Evolutionary conservation across 257 asterid species (phyloP).

Genomic region (Nicotiana sylvestris): DNA sequence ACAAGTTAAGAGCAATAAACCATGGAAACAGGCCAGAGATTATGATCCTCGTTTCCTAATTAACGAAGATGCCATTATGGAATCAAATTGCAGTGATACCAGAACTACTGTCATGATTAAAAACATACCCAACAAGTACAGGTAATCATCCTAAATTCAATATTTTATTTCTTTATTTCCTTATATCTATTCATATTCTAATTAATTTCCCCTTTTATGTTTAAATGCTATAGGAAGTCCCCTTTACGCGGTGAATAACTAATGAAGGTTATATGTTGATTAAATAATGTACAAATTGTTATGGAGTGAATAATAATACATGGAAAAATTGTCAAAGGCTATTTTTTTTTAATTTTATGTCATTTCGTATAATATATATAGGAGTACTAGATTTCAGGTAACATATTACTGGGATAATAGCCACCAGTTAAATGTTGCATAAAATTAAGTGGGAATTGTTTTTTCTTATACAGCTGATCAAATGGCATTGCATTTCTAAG

Average conservation of each 20-base stretch:
- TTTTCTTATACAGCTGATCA: no score
- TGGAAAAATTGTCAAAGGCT: no score
- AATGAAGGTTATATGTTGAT: no score
- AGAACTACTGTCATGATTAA: conserved; percentile 97
- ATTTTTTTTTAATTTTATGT: no score
- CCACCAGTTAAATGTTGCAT: no score
- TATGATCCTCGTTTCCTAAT: conserved; percentile 78
- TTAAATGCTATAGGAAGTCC: neutral
- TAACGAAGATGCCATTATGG: conserved; percentile 53
- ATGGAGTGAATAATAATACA: no score
- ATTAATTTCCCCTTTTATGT: neutral
- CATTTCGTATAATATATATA: neutral
- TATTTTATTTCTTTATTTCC: neutral
- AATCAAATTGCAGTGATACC: conserved; percentile 52
- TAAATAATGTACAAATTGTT: no score
- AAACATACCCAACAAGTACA: conserved; percentile 98
- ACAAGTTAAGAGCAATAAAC: conserved; percentile 13
- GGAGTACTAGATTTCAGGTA: neutral
- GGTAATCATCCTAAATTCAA: conserved; percentile 31
- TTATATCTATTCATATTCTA: neutral
- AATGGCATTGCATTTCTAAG: no score
- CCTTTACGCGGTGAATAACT: no score
- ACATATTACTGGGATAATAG: neutral
- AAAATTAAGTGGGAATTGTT: neutral
- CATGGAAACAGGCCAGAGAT: conserved; percentile 47